Base-by-base conservation (phyloP, 2,329 filamentous ascomycete species). In the Aspergillus candidus region DNA sequence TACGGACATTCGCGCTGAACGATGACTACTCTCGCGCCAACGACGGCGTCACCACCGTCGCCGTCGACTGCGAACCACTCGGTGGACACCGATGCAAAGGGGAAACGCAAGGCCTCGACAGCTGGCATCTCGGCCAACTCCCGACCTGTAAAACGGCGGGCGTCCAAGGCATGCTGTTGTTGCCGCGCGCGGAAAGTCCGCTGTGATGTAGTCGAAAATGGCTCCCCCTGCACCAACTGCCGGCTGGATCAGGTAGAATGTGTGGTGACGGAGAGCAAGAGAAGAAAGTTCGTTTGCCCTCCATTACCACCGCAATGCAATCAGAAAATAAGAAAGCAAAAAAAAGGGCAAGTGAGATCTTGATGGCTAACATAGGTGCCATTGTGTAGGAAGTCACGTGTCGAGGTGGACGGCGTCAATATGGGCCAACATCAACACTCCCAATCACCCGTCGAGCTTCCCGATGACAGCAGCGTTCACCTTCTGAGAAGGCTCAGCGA, bases 111-210 rank as follows among this genome's bases (percentile, higher is more conserved):
- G 56, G 74, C 76, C 35, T 72, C 75, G 33, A 68, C 72, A 45
- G 78, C 78, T 18, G 77, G 77, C 22, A 65, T 82, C 35, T 70
- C 76, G 42, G 69, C 69, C 50, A 66, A 69, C 44, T 66, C 73
- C 59, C 72, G 77, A 46, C 79, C 79, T 42, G 79, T 83, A 41
- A 96, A 95, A 70, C 79, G 89, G 59, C 80, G 90, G 61, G 89
- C 90, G n/a, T 88, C 89, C 8, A 86, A 91, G 56, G 90, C 90
- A 13, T 96, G 90, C 65, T 87, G 88, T 50, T 88, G 85, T 57
- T 95, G 90, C 69, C 80, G 90, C 58, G 83, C 86, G 45, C 82
- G 90, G 61, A 96, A 96, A 66, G 90, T 96, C 34, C 81, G 90
- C 45, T 96, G 90, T 72, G 90, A 96, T 71, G 89, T 95, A 44